Base-by-base conservation (phyloP, 257 asterid genomes). In the Salvia splendens region DNA sequence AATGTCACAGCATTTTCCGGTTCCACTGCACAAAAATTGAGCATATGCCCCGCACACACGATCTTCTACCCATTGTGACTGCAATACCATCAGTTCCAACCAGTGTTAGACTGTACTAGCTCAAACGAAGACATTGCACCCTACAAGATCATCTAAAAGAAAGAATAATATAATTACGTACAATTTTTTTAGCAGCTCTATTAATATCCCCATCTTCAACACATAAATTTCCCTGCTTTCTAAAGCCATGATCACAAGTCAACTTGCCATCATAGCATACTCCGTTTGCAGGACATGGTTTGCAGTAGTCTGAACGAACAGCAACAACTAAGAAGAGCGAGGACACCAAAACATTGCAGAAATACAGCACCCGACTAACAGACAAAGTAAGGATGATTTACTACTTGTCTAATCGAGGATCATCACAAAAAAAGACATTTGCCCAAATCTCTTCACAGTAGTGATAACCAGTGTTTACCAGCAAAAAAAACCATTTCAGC, bases 251-350 rank as follows among this genome's bases (percentile, higher is more conserved):
- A 64, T 50, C 83, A 77, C 98, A 92, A 58, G 83, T 87, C 78
- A 89, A 68, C 79, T 83, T 82, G 63, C 97, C 98, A 67, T 85
- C 89, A 59, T 71, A 32, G 77, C 98, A 92, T 42, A 80, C 77
- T 71, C 97, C 98, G 79, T 89, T 73, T 49, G 73, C 46, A 8
- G 98, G 97, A 73, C 98, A 92, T 42, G 93, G 94, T 75, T 83
- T 89, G 68, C 97, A 89, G 51, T 55, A 55, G 64, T 89, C 98
- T 89, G 86, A 79, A 81, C 65, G 70, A 67, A 77, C 49, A 61
- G 47, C 30, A 51, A 48, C 33, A 28, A n/a, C 50, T 69, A 65
- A 70, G 36, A 66, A 50, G 68, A 68, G 33, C 65, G 50, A 57
- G 16, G 32, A 12, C 30, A 45, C 59, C 42, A 46, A 51, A 28